phyloP scores from a whole-genome alignment of 1,139 yeast species.

The Hansenula sp. region DNA sequence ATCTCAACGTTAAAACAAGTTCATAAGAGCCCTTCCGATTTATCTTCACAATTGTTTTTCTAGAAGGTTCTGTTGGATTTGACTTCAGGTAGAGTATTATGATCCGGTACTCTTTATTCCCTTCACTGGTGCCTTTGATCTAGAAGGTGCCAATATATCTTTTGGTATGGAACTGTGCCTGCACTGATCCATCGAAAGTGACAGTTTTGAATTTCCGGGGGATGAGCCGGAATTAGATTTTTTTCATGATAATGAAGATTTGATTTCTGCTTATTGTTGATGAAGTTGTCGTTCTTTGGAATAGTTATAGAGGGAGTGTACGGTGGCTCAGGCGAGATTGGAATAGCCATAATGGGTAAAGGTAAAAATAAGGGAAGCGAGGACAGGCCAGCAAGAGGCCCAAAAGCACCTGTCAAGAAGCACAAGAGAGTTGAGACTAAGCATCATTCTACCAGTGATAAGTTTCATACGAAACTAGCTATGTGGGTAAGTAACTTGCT shows the following conservation, averaged over 20 bases:
- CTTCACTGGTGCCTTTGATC: neutral
- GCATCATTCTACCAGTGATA: constrained; percentile 35
- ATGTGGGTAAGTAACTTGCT: constrained; percentile 59
- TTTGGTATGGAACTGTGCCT: neutral
- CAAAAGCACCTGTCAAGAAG: constrained; percentile 52
- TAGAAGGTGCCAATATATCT: neutral
- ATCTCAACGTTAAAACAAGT: neutral
- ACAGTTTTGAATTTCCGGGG: neutral
- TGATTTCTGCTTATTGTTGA: neutral
- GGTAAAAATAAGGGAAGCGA: constrained; percentile 61
- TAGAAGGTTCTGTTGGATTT: no score
- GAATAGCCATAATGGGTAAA: constrained; percentile 61
- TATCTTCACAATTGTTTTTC: no score
- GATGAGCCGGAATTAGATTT: neutral
- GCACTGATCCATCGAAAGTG: neutral
- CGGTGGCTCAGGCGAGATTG: no score
- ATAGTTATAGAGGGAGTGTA: neutral
- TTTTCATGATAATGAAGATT: neutral
- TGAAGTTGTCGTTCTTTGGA: neutral
- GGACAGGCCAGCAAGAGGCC: constrained; percentile 30
- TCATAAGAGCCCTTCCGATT: neutral
- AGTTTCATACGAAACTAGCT: constrained; percentile 69
- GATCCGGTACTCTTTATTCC: neutral
- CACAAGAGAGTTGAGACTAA: constrained; percentile 41
- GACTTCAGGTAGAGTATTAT: no score